Conservation (phyloP, 2,329 filamentous ascomycete species). For the Microcera coccophila region DNA sequence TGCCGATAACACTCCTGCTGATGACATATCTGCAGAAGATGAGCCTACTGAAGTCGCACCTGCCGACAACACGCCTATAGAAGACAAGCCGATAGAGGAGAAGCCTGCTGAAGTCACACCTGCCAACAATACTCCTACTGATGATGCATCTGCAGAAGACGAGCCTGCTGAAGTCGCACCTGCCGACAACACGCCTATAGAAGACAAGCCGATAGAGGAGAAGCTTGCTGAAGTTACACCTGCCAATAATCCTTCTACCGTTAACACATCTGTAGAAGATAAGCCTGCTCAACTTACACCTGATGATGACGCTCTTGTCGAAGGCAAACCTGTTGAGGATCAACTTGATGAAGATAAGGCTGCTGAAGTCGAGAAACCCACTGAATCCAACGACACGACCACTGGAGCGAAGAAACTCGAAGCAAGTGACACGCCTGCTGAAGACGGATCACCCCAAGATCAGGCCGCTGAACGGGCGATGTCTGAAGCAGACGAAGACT, state of each 20-base stretch:
- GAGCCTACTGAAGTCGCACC: background rate
- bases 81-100: background rate
- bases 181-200: background rate
- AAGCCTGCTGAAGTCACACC: background rate
- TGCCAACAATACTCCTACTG: background rate
- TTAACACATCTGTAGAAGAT: background rate
- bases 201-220: background rate
- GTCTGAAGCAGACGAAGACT: conserved; percentile 4
- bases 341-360: background rate
- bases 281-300: background rate
- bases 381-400: background rate
- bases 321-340: background rate
- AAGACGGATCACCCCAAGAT: conserved; percentile 1
- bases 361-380: background rate
- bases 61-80: background rate
- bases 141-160: background rate
- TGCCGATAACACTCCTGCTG: too few relatives aligned
- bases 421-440: background rate
- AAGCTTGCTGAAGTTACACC: background rate
- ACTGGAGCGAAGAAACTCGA: background rate
- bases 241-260: background rate
- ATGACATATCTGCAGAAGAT: too few relatives aligned
- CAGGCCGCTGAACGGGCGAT: conserved; percentile 2
- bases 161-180: background rate
- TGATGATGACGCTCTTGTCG: background rate